These are phyloP conservation scores for Rhizopus microsporus DNA, from an alignment of 371 early-diverging fungal species.

Conservation along the genomic window DNA sequence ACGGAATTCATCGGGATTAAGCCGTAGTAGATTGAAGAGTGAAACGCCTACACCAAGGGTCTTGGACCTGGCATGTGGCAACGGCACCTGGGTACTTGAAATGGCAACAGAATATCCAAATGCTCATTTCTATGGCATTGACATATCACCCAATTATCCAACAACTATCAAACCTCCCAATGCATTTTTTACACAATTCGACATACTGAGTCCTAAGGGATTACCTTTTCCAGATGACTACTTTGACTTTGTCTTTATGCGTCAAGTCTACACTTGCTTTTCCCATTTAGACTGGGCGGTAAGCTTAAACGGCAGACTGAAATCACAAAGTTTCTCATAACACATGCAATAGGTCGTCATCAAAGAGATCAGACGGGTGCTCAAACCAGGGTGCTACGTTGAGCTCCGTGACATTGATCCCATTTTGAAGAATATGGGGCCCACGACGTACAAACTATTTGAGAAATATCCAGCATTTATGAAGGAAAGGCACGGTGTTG, in stretches of 20 bases:
- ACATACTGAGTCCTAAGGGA: conserved; percentile 28
- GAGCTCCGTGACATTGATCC: conserved; percentile 59
- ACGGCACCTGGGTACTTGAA: conserved; percentile 41
- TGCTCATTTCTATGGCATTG: conserved; percentile 36
- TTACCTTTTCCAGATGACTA: conserved; percentile 22
- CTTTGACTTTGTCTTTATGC: conserved; percentile 48
- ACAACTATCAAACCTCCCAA: conserved; percentile 35
- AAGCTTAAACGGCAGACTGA: conserved; percentile 8
- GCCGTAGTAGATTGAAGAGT: conserved; percentile 1
- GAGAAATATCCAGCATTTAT: conserved; percentile 12
- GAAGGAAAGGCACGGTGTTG: conserved; percentile 19
- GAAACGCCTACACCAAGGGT: conserved; percentile 23
- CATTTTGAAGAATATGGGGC: conserved; percentile 52
- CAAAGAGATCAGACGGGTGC: conserved; percentile 33
- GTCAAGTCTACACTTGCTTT: conserved; percentile 43
- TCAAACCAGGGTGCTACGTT: conserved; percentile 60
- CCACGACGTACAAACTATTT: conserved; percentile 32
- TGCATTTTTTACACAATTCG: conserved; percentile 25
- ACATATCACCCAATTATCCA: conserved; percentile 42
- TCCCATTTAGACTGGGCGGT: conserved; percentile 36
- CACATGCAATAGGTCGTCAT: conserved; percentile 18
- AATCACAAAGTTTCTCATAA: neutral
- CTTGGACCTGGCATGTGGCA: conserved; percentile 38
- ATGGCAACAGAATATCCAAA: conserved; percentile 32
- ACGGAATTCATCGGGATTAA: conserved; percentile 12